Base-by-base conservation (phyloP, 2,329 filamentous ascomycete genomes). In the Fusarium albidum region DNA sequence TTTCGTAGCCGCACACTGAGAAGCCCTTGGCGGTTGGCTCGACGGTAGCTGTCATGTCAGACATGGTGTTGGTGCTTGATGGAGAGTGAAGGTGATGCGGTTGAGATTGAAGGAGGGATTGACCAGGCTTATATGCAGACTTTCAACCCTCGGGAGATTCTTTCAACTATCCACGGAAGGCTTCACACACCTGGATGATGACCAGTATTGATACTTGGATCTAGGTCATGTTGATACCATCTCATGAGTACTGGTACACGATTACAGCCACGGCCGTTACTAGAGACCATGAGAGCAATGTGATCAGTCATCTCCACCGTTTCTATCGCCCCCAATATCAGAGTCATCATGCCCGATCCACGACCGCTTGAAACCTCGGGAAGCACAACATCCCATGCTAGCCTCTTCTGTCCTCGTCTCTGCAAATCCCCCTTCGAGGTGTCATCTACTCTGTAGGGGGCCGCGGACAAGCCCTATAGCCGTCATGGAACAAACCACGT, bases 1-100 rank as follows among this genome's bases (percentile, higher is more conserved):
- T 90, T 77, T 91, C 88, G 64, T 89, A 89, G 18, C 88, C 88
- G 63, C 86, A 83, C 55, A 90, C 87, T 61, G 88, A 84, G 73
- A 90, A 90, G 31, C 87, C 88, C 55, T 79, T 77, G 63, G 79
- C 73, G 57, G 85, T 90, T 74, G 87, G 82, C 55, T 78, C 73
- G 59, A 90, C 86, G 46, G 80, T 81, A 52, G 87, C 87, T 67
- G 84, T 87, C 69, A 88, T 80, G 69, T 90, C 86, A 69, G 87
- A 90, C 87, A 90, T 90, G 58, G 61, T 77, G 55, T 17, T 28
- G 35, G 38, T 33, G 33, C 13, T 18, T 17, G 26, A 49, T 33
- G 26, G 14, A 38, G 49, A 55, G 50, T 44, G 59, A 56, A 55
- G 26, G 46, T 27, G 27, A 34, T 63, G 35, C 44, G 26, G 28